Percentiles rank a stretch among this genome's conserved stretches.
phyloP scores from a whole-genome alignment of 352 stramenopile genomes.

The Globisporangium orthogonon region DNA sequence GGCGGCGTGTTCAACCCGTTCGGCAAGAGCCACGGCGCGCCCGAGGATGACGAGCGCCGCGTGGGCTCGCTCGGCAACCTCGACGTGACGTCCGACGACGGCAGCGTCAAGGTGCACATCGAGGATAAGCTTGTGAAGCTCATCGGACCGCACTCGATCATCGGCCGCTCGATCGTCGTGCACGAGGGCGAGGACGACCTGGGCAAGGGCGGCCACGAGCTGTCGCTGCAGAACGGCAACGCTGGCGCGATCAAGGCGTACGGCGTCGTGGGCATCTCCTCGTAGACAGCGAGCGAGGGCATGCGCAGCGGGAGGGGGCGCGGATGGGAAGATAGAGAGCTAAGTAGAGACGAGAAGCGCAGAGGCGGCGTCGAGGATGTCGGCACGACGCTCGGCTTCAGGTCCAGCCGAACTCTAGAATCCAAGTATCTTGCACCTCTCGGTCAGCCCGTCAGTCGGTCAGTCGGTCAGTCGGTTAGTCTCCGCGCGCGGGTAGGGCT shows the following conservation, averaged over 20 bases:
- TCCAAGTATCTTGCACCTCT: background rate
- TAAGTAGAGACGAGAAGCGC: background rate
- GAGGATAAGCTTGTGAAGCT: slow-evolving; percentile 96
- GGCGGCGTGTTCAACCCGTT: slow-evolving; percentile 98
- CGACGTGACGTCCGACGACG: slow-evolving; percentile 73
- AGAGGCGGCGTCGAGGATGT: too few relatives aligned
- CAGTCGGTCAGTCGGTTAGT: background rate
- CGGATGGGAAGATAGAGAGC: background rate
- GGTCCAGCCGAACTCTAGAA: background rate
- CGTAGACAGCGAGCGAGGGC: slow-evolving; percentile 21
- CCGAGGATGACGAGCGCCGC: slow-evolving; percentile 94
- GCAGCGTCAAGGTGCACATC: slow-evolving; percentile 88
- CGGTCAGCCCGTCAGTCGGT: background rate
- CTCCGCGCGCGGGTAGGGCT: background rate
- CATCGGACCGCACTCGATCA: slow-evolving; percentile 97
- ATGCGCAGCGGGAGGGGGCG: background rate
- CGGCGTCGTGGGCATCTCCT: slow-evolving; percentile 91
- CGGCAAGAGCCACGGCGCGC: slow-evolving; percentile 95
- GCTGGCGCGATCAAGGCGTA: slow-evolving; percentile 88
- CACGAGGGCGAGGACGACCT: slow-evolving; percentile 95
- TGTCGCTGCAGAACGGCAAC: slow-evolving; percentile 96
- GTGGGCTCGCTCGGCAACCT: slow-evolving; percentile 94
- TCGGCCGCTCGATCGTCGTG: slow-evolving; percentile 94
- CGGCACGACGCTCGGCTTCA: too few relatives aligned
- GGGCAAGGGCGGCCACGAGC: slow-evolving; percentile 95